Evolutionary conservation across 73 alveolate genomes (phyloP).

Genomic region (Tetrahymena borealis): DNA sequence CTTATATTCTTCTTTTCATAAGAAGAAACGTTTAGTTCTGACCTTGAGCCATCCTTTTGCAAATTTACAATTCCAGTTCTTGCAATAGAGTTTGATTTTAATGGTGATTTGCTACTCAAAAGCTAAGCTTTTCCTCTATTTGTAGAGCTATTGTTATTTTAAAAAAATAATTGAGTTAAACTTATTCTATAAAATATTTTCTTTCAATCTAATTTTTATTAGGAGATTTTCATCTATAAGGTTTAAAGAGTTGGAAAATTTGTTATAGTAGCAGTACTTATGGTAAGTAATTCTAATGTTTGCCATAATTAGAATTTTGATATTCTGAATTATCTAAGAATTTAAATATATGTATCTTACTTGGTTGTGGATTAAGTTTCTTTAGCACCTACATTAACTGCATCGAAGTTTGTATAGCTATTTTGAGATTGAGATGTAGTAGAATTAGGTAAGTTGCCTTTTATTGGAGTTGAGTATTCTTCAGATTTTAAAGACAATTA

Average conservation of each 20-base stretch:
- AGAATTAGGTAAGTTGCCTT: neutral
- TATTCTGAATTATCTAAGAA: too few species aligned
- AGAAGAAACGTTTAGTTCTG: neutral
- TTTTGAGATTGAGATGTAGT: neutral
- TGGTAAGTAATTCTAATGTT: too few species aligned
- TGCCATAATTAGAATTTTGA: too few species aligned
- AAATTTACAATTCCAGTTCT: neutral
- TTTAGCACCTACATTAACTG: neutral
- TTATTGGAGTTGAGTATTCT: neutral
- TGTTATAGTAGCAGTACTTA: too few species aligned
- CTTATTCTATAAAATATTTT: neutral
- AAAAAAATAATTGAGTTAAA: neutral
- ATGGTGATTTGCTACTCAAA: neutral
- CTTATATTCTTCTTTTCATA: neutral
- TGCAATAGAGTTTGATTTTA: neutral
- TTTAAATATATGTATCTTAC: too few species aligned
- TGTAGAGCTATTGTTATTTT: neutral
- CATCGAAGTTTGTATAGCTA: neutral
- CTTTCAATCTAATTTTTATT: neutral
- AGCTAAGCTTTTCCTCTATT: neutral
- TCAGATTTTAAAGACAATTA: neutral
- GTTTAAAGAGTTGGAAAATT: too few species aligned
- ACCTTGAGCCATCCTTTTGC: neutral
- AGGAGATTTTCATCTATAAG: too few species aligned
- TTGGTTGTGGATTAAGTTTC: neutral